phyloP scores from a whole-genome alignment of 768 basidiomycete species.

The Tricholoma terreum region DNA sequence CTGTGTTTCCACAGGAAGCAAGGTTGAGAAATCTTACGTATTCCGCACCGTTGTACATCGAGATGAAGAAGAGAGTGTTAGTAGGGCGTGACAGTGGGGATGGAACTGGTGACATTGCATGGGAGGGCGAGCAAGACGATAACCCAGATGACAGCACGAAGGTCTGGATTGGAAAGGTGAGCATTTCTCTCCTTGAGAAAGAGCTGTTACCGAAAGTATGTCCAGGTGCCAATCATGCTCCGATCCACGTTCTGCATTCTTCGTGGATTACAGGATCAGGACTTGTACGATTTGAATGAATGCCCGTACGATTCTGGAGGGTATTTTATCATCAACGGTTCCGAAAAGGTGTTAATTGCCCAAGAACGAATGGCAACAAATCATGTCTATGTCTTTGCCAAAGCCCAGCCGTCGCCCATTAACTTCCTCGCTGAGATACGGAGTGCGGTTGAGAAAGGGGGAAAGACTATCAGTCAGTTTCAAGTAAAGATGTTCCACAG shows the following conservation, averaged over 20 bases:
- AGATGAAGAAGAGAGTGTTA: slow-evolving; percentile 86
- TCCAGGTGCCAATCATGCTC: slow-evolving; percentile 95
- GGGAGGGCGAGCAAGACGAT: slow-evolving; percentile 73
- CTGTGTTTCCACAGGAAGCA: slow-evolving; percentile 96
- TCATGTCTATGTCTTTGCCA: slow-evolving; percentile 98
- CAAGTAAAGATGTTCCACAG: slow-evolving; percentile 97
- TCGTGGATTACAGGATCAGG: slow-evolving; percentile 70
- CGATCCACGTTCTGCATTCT: slow-evolving; percentile 95
- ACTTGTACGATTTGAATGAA: slow-evolving; percentile 90
- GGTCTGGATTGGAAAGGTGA: slow-evolving; percentile 93
- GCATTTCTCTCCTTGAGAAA: slow-evolving; percentile 16
- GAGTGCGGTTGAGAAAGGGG: slow-evolving; percentile 95
- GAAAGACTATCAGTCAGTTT: slow-evolving; percentile 96
- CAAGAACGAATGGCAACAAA: slow-evolving; percentile 99
- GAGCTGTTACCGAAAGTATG: slow-evolving; percentile 1
- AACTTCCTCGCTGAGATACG: slow-evolving; percentile 96
- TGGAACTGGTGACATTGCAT: slow-evolving; percentile 74
- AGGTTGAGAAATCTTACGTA: slow-evolving; percentile 93
- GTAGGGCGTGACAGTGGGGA: slow-evolving; percentile 79
- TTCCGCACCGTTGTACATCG: slow-evolving; percentile 92
- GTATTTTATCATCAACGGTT: slow-evolving; percentile 99
- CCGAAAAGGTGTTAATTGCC: slow-evolving; percentile 99
- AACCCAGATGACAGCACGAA: slow-evolving; percentile 65
- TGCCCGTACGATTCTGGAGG: slow-evolving; percentile 99
- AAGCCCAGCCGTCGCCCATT: slow-evolving; percentile 93